Evolutionary conservation across 495 filamentous ascomycete species (phyloP).

Genomic region (Neurospora sp.): DNA sequence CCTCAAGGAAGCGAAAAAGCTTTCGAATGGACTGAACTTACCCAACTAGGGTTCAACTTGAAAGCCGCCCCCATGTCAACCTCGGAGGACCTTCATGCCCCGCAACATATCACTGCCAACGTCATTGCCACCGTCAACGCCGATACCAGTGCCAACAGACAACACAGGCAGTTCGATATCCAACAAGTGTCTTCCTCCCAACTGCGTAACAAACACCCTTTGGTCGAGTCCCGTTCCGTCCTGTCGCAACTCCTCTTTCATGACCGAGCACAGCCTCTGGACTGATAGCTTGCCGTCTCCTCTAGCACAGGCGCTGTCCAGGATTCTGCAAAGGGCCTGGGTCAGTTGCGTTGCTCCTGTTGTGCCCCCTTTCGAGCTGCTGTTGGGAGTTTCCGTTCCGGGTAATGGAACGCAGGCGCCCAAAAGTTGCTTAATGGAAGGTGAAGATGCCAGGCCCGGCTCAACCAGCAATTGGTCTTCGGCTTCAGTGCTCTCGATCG

Average conservation of each 20-base stretch:
- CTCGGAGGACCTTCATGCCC: neutral
- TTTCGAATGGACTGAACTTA: neutral
- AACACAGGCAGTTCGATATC: constrained; percentile 16
- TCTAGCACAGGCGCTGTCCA: constrained; percentile 5
- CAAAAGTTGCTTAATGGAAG: constrained; percentile 16
- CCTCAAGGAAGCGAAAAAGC: neutral
- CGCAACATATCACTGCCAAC: neutral
- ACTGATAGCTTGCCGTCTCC: constrained; percentile 5
- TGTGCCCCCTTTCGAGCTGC: neutral
- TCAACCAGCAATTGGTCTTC: constrained; percentile 8
- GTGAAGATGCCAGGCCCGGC: constrained; percentile 5
- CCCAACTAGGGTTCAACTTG: neutral
- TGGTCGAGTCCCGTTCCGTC: neutral
- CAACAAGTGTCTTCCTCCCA: constrained; percentile 17
- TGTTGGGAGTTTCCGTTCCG: neutral
- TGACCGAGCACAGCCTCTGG: constrained; percentile 17
- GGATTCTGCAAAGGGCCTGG: constrained; percentile 6
- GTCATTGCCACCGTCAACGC: neutral
- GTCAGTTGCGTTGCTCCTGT: constrained; percentile 3
- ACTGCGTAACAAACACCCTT: constrained; percentile 19
- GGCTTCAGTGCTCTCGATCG: neutral
- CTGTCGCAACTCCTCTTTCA: constrained; percentile 13
- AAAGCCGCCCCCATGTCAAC: neutral
- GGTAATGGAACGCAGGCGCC: constrained; percentile 8
- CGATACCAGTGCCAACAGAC: neutral